Evolutionary conservation across 192 early-diverging fungal genomes (phyloP), one percentile per base, ranked within the genome.

Genomic region (Cetraspora pellucida): DNA sequence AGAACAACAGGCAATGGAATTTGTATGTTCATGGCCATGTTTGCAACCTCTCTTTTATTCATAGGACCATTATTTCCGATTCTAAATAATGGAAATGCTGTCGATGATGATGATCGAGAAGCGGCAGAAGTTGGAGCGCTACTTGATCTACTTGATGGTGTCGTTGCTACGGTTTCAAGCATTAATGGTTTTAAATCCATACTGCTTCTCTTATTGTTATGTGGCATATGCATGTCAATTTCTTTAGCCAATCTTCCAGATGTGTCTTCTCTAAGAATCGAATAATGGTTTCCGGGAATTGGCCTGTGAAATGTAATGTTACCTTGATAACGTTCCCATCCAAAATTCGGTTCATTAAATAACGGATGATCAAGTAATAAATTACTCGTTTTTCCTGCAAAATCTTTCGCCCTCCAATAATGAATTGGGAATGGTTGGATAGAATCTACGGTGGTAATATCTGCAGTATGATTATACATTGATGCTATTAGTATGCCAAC

Each of bases 291-390:
- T 0, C 72, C 72, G 0, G 72, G 16, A 11, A 59, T 23, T 1
- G 30, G n/a, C 8, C 46, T 19, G 10, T 74, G 57, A 13, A 74
- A 55, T 0, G 6, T 74, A 10, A 74, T 74, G 17, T 49, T 31
- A 0, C 72, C 72, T 58, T 59, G 30, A 45, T 74, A 74, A n/a
- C 21, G 13, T 60, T 59, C 54, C 72, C 72, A 74, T 21, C 72
- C 72, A 11, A 55, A 74, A 59, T 43, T 30, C 10, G 50, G 28
- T 16, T 59, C 55, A 58, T 74, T 27, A 10, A 74, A 74, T 23
- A 13, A 74, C 37, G 72, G 72, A 74, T 74, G 72, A 59, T 74
- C 72, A 21, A 74, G 54, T 45, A 74, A 27, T 27, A 74, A 49
- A 14, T 37, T 44, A 21, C 54, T 59, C 3, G 72, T 74, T 28